A percentile compares a stretch with the other conserved stretches of the same genome.
phyloP scores from a whole-genome alignment of 2,329 filamentous ascomycete species.

The Eutypella sp. region DNA sequence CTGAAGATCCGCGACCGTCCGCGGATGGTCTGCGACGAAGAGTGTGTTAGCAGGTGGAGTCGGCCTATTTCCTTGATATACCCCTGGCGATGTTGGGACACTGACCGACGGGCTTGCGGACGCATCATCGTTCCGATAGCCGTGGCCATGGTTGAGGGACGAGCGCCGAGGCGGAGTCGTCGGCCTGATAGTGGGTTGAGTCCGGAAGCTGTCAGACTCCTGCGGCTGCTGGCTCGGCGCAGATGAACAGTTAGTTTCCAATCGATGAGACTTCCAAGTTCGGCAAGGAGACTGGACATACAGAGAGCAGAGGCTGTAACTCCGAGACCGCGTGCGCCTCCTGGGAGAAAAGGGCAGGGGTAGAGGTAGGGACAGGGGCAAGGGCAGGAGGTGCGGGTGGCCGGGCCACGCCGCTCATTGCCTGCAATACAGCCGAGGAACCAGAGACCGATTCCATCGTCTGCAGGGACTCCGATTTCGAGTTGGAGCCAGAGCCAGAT shows the following conservation, averaged over 20 bases:
- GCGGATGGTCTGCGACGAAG: conserved; percentile 11
- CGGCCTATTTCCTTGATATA: no score
- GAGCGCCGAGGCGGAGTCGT: conserved; percentile 21
- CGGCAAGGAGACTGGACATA: conserved; percentile 10
- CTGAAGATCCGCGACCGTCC: conserved; percentile 18
- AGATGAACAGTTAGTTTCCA: neutral
- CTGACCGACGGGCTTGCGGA: conserved; percentile 12
- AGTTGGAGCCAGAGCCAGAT: neutral
- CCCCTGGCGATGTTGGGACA: no score
- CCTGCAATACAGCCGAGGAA: conserved; percentile 8
- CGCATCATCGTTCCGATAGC: conserved; percentile 6
- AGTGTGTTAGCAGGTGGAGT: no score
- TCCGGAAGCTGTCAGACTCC: no score
- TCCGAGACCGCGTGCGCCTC: conserved; percentile 22
- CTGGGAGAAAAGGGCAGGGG: conserved; percentile 24
- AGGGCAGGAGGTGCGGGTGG: conserved; percentile 15
- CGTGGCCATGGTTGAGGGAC: conserved; percentile 13
- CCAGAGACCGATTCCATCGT: conserved; percentile 12
- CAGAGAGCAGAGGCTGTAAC: conserved; percentile 22
- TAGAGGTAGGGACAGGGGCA: no score
- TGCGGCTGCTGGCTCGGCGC: neutral
- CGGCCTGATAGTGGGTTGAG: no score
- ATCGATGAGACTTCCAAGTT: neutral
- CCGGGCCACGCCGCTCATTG: conserved; percentile 6
- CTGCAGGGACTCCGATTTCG: neutral